Evolutionary conservation across 768 basidiomycete genomes (phyloP), one percentile per base, ranked within the genome.

Genomic region (Crucibulum laeve): DNA sequence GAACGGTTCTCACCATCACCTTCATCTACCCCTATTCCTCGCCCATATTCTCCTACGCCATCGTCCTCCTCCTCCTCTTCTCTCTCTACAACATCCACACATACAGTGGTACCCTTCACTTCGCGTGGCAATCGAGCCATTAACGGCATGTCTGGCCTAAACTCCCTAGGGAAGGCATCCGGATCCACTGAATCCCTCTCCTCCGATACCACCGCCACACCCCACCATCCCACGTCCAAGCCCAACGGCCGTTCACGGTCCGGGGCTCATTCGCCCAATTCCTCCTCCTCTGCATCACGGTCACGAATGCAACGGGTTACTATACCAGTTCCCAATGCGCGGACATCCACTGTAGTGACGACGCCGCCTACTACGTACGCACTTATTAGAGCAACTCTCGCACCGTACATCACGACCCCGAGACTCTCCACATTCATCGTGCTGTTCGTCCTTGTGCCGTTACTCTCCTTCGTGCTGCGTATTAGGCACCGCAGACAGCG

Each of bases 11-110:
- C 48, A 47, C 42, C 64, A 21, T 21, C 59, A 25, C 34, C 61
- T 23, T 38, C 62, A 14, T 48, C 54, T 17, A 48, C 64, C 44
- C 56, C 61, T 40, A 55, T 71, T 13, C 59, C 71, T 36, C 69
- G 70, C 19, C 49, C 69, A 13, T 58, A 61, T 46, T 74, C 76
- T 2, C 81, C 74, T 21, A 63, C 76, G 11, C 73, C 82, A 3
- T 73, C 78, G 0, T 79, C 80, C 0, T 77, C 79, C 0, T 85
- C 85, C 0, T 79, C 79, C 0, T 84, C 87, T 0, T 84, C 84
- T 3, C 65, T 82, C 23, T 87, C 86, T 0, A 86, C 84, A 5
- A 71, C 76, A 2, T 88, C 86, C 0, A 86, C 82, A 19, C 83
- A 82, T 49, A 89, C 87, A 3, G 71, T 80, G 2, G 80, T 84